phyloP scores from a whole-genome alignment of 768 basidiomycete species.

The Trichaptum fuscoviolaceum region DNA sequence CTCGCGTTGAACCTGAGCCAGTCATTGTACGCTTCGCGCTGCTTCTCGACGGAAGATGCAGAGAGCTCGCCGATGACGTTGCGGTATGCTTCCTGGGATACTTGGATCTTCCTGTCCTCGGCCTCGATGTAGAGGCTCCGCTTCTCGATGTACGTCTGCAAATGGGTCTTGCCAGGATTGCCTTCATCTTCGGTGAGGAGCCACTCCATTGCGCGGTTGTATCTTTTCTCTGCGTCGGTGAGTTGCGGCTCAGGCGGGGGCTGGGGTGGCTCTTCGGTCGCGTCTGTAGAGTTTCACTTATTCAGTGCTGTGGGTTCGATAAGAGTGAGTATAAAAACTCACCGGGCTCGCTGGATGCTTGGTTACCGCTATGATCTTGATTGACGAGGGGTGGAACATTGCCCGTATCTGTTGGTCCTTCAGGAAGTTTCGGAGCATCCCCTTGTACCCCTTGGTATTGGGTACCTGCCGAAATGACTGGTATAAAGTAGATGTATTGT shows the following conservation, averaged over 20 bases:
- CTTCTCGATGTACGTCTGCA: neutral
- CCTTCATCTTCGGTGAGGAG: neutral
- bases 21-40: conserved; percentile 24
- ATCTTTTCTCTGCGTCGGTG: neutral
- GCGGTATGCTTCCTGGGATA: conserved; percentile 19
- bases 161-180: neutral
- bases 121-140: neutral
- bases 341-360: neutral
- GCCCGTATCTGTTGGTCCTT: neutral
- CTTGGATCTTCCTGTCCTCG: neutral
- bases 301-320: neutral
- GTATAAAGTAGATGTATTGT: neutral
- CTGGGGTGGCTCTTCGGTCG: neutral
- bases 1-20: neutral
- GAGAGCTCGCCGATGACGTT: conserved; percentile 46
- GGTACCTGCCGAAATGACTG: neutral
- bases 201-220: neutral
- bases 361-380: too few relatives aligned
- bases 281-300: neutral
- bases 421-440: neutral
- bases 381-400: neutral
- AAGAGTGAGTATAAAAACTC: too few relatives aligned
- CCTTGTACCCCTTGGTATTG: neutral
- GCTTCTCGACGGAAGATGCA: conserved; percentile 39
- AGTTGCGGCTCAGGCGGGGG: neutral